Percentiles rank a stretch among this genome's conserved stretches.
phyloP scores from a whole-genome alignment of 2,329 filamentous ascomycete species.

The Sclerotinia subarctica region DNA sequence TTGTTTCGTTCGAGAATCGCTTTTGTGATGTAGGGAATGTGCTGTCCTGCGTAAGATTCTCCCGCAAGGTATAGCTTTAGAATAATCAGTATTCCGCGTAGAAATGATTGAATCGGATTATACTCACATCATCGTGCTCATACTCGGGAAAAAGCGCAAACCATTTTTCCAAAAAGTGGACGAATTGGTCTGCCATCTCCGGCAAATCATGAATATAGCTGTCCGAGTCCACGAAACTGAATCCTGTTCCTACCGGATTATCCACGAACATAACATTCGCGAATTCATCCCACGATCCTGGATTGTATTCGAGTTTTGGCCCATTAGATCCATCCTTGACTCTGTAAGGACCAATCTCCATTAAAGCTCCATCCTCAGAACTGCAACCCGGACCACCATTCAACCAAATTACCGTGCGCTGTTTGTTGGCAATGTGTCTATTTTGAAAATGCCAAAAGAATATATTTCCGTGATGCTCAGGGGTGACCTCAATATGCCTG shows the following conservation, averaged over 20 bases:
- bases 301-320: conserved; percentile 67
- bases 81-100: conserved; percentile 28
- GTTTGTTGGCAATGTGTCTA: conserved; percentile 85
- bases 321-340: conserved; percentile 64
- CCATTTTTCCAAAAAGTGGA: conserved; percentile 87
- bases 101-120: background rate
- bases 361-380: conserved; percentile 93
- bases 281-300: conserved; percentile 98
- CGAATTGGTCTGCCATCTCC: conserved; percentile 85
- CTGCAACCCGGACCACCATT: conserved; percentile 97
- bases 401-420: conserved; percentile 91
- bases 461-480: conserved; percentile 83
- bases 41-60: conserved; percentile 94
- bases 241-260: conserved; percentile 94
- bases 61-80: conserved; percentile 84
- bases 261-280: conserved; percentile 96
- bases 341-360: conserved; percentile 84
- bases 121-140: conserved; percentile 80
- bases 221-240: conserved; percentile 90
- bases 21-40: conserved; percentile 95
- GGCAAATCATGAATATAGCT: conserved; percentile 81
- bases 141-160: conserved; percentile 90
- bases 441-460: conserved; percentile 99
- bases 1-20: conserved; percentile 87
- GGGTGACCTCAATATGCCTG: conserved; percentile 87